phyloP scores from a whole-genome alignment of 176 grass and related monocot genomes.

The Secale cereale region DNA sequence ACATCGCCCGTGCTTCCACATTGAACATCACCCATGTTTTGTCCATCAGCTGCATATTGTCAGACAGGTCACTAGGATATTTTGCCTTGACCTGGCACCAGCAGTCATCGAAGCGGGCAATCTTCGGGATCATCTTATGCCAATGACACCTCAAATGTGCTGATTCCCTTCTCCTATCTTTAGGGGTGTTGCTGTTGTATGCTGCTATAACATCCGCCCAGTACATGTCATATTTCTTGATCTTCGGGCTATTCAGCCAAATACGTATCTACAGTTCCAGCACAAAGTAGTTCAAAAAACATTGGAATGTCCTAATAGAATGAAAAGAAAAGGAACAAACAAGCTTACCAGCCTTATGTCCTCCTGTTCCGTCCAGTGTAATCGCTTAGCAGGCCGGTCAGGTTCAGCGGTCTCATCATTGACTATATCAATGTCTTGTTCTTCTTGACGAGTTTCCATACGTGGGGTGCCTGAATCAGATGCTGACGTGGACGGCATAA shows the following conservation, averaged over 20 bases:
- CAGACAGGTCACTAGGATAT: constrained; percentile 25
- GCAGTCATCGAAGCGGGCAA: constrained; percentile 33
- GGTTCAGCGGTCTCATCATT: constrained; percentile 20
- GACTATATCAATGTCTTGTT: constrained; percentile 18
- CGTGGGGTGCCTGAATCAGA: constrained; percentile 18
- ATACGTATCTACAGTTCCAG: constrained; percentile 26
- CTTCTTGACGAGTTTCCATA: constrained; percentile 7
- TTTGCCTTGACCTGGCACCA: constrained; percentile 27
- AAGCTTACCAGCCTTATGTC: constrained; percentile 26
- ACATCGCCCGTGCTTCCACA: constrained; percentile 18
- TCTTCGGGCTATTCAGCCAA: constrained; percentile 30
- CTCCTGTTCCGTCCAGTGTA: constrained; percentile 32
- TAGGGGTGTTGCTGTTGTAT: constrained; percentile 32
- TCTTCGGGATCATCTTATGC: constrained; percentile 26
- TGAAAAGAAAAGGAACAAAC: background rate
- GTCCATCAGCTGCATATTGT: constrained; percentile 32
- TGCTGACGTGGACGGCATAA: constrained; percentile 5
- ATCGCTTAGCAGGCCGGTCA: constrained; percentile 14
- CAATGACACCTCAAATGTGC: constrained; percentile 27
- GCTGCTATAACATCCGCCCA: constrained; percentile 13
- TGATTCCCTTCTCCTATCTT: constrained; percentile 17
- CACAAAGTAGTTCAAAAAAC: background rate
- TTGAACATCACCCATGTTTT: constrained; percentile 33
- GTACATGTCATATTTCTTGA: background rate
- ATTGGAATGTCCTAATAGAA: background rate